Evolutionary conservation across 1,284 basidiomycete species (phyloP), one percentile per base, ranked within the genome.

Genomic region (Taiwanofungus camphoratus): DNA sequence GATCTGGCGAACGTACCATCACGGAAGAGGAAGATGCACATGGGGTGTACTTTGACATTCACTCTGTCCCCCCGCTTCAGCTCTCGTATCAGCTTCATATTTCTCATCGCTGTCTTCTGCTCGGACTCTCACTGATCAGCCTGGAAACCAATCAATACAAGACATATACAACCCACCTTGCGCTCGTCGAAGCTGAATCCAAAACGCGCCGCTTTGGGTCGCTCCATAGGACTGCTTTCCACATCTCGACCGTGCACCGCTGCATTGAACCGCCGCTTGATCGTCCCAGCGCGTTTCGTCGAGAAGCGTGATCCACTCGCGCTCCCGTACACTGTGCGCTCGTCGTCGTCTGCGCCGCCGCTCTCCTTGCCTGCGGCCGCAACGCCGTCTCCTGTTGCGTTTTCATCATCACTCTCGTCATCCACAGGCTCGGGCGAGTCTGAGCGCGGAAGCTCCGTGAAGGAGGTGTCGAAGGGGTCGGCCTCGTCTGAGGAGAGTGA

Each of bases 1-100:
- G 9, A 35, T 16, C 27, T 24, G 29, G n/a, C 18, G 15, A 18
- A 49, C 61, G 39, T 53, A 75, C 79, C 81, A 54, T 84, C 77
- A 44, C 78, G 66, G 53, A 77, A 70, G 18, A 85, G 64, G 62
- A 84, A 82, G 35, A 84, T 70, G 57, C 71, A 82, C 66, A 82
- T 70, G 1, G 82, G 77, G 13, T 70, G 65, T 18, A 79, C 69
- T 38, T 70, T 68, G 30, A 84, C 79, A 39, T 74, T 66, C 1
- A 85, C 74, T 43, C 80, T 68, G 18, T 78, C 76, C 6, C 71
- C 77, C 59, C 74, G 65, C 56, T 78, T 84, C 41, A 84, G 63
- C 15, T 73, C 70, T 16, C 49, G 52, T 16, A 65, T 54, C 13
- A 66, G 47, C 38, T 70, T 66, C 29, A 82, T 62, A 37, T 57